Percentiles rank a stretch among this genome's conserved stretches.
Evolutionary conservation across 2,329 filamentous ascomycete species (phyloP).

Genomic region (Calonectria pseudoturangicola): DNA sequence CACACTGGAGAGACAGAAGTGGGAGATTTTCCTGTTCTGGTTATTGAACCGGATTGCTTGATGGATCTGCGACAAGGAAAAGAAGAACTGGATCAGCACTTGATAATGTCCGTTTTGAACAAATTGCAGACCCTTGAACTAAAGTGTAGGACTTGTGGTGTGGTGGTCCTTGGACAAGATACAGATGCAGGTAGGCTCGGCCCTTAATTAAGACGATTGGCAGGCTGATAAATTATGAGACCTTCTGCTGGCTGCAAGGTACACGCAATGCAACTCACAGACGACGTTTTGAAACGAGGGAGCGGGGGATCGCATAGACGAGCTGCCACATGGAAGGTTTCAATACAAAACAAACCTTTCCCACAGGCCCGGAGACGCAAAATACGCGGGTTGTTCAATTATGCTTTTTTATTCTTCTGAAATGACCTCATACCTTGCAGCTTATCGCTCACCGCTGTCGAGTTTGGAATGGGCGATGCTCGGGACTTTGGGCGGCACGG

Average conservation of each 20-base stretch:
- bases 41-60: neutral
- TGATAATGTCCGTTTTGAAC: neutral
- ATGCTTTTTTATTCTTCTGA: neutral
- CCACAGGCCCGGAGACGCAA: neutral
- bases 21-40: neutral
- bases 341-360: constrained; percentile 22
- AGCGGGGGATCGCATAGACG: constrained; percentile 20
- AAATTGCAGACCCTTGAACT: constrained; percentile 23
- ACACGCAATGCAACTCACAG: constrained; percentile 20
- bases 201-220: neutral
- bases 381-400: constrained; percentile 14
- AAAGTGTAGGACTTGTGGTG: constrained; percentile 33
- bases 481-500: neutral
- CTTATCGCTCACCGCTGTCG: constrained; percentile 32
- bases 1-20: neutral
- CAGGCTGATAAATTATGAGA: neutral
- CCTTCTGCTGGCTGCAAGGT: neutral
- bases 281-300: constrained; percentile 33
- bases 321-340: constrained; percentile 14
- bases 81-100: neutral
- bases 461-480: neutral
- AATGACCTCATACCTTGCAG: constrained; percentile 48
- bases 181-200: neutral
- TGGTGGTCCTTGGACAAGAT: neutral
- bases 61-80: neutral